Evolutionary conservation across 1,284 basidiomycete species (phyloP).

Genomic region (Sanghuangporus baumii): DNA sequence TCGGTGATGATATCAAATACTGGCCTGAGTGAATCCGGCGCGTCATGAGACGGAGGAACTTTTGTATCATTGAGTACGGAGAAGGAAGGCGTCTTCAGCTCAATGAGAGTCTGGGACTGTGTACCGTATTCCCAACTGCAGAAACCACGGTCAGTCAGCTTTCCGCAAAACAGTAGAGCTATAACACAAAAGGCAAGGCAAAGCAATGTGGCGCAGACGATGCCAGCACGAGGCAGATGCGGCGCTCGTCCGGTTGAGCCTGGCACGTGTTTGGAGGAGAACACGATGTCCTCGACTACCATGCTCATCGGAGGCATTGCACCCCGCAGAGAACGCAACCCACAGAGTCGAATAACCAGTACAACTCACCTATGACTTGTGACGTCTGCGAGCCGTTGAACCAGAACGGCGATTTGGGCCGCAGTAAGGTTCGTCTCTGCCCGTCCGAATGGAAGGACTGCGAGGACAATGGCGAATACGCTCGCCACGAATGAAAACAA

Average conservation of each 20-base stretch:
- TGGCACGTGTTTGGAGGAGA: too few species aligned
- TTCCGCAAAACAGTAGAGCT: not conserved
- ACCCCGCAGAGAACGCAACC: not conserved
- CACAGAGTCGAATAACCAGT: not conserved
- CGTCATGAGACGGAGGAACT: conserved; percentile 27
- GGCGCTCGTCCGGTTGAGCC: conserved; percentile 57
- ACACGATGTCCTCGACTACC: too few species aligned
- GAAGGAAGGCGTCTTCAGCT: conserved; percentile 56
- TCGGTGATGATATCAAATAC: conserved; percentile 54
- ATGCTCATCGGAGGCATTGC: not conserved
- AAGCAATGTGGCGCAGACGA: not conserved
- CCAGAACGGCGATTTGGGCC: conserved; percentile 33
- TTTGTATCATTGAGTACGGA: conserved; percentile 49
- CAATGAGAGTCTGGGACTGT: conserved; percentile 63
- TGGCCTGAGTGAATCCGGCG: conserved; percentile 28
- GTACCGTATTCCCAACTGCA: conserved; percentile 81
- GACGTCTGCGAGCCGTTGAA: conserved; percentile 38
- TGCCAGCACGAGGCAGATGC: too few species aligned
- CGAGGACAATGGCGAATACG: not conserved
- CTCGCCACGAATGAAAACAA: not conserved
- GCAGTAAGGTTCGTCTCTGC: conserved; percentile 29
- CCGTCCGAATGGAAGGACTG: not conserved
- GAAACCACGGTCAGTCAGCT: not conserved
- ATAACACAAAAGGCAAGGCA: not conserved
- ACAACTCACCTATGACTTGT: conserved; percentile 42